Base-by-base conservation (phyloP, 2,329 filamentous ascomycete genomes). In the Lachnellula hyalina region DNA sequence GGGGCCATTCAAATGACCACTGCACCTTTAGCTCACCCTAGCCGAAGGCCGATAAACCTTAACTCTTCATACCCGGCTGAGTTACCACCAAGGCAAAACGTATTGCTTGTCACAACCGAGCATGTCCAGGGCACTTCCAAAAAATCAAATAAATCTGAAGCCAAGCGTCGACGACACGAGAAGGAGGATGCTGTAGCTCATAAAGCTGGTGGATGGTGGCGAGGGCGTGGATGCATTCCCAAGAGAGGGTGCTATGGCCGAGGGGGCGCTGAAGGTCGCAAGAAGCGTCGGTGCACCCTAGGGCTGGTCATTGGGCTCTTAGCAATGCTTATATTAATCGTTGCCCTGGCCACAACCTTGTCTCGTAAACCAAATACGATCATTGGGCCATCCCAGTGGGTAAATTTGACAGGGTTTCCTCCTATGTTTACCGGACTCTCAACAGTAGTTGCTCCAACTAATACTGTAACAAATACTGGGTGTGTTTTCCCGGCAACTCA, bases 321-420 rank as follows among this genome's bases (percentile, higher is more conserved):
- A 1, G 66, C 75, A 4, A 69, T 85, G 50, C 75, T 87, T 23
- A 74, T 83, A 21, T 65, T 88, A 11, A 75, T 78, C 15, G 70
- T 86, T 21, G 74, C 82, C 1, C 73, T 90, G 11, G 79, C 78
- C 0, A 77, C 84, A 12, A 76, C 81, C 1, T 71, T 90, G 42
- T 72, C 66, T 65, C 54, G 41, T 65, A 73, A 65, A 63, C 62
- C 53, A 56, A 76, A 68, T 3, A 70, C 73, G 0, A 71, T 75
- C 8, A 56, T 60, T 28, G 53, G 60, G 25, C 60, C 61, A 19
- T 78, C 79, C 2, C 73, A 79, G 48, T 96, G 90, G 87, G 77
- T 96, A 54, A 96, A 96, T 67, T 70, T 95, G 58, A 95, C 92
- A 1, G 84, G 85, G 49, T 96, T 89, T 62, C 92, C 92, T 17